A percentile compares a stretch with the other conserved stretches of the same genome.
These are phyloP conservation scores for Gelatoporia subvermispora DNA, from an alignment of 768 basidiomycete species.

Conservation along the genomic window DNA sequence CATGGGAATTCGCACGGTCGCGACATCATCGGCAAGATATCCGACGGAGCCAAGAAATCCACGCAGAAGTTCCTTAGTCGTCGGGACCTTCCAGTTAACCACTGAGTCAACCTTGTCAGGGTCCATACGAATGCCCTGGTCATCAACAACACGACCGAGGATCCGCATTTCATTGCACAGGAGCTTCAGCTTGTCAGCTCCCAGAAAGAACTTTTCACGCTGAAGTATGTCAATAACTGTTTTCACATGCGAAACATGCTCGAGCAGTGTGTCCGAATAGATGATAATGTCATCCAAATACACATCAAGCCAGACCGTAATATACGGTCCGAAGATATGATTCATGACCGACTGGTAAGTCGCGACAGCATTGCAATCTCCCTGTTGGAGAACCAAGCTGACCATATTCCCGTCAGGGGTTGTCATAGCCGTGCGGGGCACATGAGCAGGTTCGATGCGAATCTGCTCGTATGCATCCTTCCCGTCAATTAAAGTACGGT, in stretches of 20 bases:
- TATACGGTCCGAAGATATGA: constrained; percentile 20
- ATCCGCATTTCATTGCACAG: constrained; percentile 26
- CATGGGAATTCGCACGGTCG: constrained; percentile 33
- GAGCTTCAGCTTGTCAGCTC: constrained; percentile 29
- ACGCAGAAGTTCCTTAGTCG: constrained; percentile 22
- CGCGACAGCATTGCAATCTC: constrained; percentile 27
- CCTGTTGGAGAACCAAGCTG: constrained; percentile 25
- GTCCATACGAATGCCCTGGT: constrained; percentile 24
- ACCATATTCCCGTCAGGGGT: constrained; percentile 26
- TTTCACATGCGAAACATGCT: constrained; percentile 25
- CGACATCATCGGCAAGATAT: constrained; percentile 30
- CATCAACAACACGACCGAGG: constrained; percentile 22
- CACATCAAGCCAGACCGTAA: constrained; percentile 26
- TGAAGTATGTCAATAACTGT: constrained; percentile 31
- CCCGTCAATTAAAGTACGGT: constrained; percentile 19
- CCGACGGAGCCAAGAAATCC: constrained; percentile 34
- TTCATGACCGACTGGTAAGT: constrained; percentile 25
- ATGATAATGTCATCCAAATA: constrained; percentile 32
- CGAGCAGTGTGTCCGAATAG: constrained; percentile 25
- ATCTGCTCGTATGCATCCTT: constrained; percentile 27
- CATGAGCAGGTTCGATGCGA: constrained; percentile 15
- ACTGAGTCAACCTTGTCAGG: constrained; percentile 22
- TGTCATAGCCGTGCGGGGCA: constrained; percentile 16
- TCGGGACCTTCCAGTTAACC: constrained; percentile 26
- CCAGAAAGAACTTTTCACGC: constrained; percentile 33